phyloP scores from a whole-genome alignment of 1,284 basidiomycete genomes.

The Ustilago loliicola region DNA sequence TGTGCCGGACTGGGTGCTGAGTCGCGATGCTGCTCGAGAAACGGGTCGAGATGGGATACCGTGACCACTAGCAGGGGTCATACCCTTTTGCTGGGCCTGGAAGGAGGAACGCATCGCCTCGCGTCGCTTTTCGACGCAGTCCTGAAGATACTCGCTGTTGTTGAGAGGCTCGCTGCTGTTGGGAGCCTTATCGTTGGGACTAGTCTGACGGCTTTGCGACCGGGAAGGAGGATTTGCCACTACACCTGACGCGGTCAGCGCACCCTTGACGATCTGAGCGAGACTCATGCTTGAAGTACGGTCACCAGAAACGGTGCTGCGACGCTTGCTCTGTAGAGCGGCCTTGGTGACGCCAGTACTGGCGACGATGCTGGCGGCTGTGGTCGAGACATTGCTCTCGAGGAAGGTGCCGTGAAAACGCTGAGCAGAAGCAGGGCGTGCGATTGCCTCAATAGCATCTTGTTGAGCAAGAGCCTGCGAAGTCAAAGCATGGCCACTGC shows the following conservation, averaged over 20 bases:
- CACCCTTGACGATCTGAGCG: conserved; percentile 52
- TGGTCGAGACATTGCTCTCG: conserved; percentile 35
- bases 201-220: conserved; percentile 31
- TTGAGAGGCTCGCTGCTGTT: conserved; percentile 26
- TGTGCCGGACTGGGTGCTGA: conserved; percentile 51
- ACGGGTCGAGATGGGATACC: conserved; percentile 24
- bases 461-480: conserved; percentile 39
- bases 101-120: conserved; percentile 58
- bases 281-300: conserved; percentile 45
- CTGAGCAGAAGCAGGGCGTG: conserved; percentile 44
- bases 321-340: conserved; percentile 49
- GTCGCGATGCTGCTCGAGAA: conserved; percentile 49
- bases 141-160: conserved; percentile 49
- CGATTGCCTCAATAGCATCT: conserved; percentile 28
- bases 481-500: conserved; percentile 25
- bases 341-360: conserved; percentile 42
- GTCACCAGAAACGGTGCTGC: conserved; percentile 52
- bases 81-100: conserved; percentile 56
- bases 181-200: conserved; percentile 32
- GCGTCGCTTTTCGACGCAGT: conserved; percentile 51
- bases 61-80: conserved; percentile 23
- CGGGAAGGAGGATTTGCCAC: conserved; percentile 27
- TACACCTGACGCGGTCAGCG: conserved; percentile 45
- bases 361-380: conserved; percentile 37
- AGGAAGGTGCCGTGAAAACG: conserved; percentile 33